Conservation (phyloP, 2,329 filamentous ascomycete genomes). For the Alternaria ethzedia region DNA sequence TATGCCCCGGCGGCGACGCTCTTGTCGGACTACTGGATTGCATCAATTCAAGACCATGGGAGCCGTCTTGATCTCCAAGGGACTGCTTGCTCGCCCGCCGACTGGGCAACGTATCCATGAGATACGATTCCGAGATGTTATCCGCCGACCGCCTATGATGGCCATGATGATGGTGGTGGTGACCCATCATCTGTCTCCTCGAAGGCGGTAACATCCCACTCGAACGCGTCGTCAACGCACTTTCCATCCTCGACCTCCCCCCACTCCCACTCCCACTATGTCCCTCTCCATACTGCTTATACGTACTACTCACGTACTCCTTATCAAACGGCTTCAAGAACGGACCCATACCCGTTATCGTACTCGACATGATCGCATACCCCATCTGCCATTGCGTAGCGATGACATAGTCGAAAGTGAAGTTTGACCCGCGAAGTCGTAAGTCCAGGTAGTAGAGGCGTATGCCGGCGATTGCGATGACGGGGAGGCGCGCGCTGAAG, state of each 20-base stretch:
- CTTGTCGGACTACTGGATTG: neutral
- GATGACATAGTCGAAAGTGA: conserved; percentile 36
- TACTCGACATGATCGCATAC: conserved; percentile 44
- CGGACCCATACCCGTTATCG: conserved; percentile 41
- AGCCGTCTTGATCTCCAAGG: neutral
- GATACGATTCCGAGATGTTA: conserved; percentile 19
- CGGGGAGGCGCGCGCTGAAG: conserved; percentile 38
- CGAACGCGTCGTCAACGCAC: neutral
- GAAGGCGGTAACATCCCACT: neutral
- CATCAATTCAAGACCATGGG: neutral
- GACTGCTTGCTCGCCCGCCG: conserved; percentile 11
- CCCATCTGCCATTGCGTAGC: conserved; percentile 45
- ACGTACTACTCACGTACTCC: conserved; percentile 25
- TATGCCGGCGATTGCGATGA: conserved; percentile 32
- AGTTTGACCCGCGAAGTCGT: conserved; percentile 19
- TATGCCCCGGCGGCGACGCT: conserved; percentile 7
- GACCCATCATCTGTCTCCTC: neutral
- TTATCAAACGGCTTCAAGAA: conserved; percentile 43
- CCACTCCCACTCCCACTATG: neutral
- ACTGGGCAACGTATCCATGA: conserved; percentile 17
- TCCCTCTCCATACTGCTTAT: conserved; percentile 12
- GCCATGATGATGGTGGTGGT: neutral
- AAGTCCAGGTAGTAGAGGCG: conserved; percentile 36
- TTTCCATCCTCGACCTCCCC: neutral
- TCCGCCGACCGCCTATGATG: neutral